Evolutionary conservation across 306 rosid genomes (phyloP).

Genomic region (Castanea crenata): DNA sequence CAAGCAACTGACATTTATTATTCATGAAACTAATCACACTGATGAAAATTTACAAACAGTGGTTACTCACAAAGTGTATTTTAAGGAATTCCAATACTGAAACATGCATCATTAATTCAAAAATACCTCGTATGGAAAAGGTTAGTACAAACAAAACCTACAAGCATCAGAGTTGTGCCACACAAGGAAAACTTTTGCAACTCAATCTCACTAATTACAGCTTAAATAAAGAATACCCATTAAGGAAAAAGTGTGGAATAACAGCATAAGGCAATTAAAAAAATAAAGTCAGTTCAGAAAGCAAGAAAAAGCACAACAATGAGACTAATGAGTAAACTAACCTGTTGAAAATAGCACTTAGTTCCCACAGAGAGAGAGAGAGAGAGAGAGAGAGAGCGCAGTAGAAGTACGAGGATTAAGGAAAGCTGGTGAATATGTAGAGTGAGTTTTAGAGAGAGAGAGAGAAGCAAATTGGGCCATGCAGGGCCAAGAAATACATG

Average conservation of each 20-base stretch:
- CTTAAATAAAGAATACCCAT: slow-evolving; percentile 14
- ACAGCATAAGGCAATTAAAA: background rate
- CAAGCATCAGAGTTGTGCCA: background rate
- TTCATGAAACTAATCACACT: background rate
- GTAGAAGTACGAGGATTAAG: background rate
- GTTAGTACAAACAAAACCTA: background rate
- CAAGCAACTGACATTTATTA: too few relatives aligned
- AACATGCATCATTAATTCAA: background rate
- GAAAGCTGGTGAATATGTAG: background rate
- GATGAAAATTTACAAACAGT: background rate
- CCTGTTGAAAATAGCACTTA: slow-evolving; percentile 15
- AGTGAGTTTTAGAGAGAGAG: background rate
- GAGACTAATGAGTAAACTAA: slow-evolving; percentile 18
- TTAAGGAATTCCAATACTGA: background rate
- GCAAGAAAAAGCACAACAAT: background rate
- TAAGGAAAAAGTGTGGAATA: background rate
- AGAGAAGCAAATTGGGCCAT: background rate
- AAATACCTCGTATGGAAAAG: background rate
- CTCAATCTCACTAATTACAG: background rate
- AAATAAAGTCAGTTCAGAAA: background rate
- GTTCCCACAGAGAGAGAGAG: background rate
- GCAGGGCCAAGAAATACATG: slow-evolving; percentile 1
- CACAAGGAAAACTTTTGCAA: background rate
- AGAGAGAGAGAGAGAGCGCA: background rate
- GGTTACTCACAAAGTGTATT: background rate